A percentile compares a stretch with the other conserved stretches of the same genome.
Conservation (phyloP, 352 stramenopile genomes). For the Phytophthora citricola region DNA sequence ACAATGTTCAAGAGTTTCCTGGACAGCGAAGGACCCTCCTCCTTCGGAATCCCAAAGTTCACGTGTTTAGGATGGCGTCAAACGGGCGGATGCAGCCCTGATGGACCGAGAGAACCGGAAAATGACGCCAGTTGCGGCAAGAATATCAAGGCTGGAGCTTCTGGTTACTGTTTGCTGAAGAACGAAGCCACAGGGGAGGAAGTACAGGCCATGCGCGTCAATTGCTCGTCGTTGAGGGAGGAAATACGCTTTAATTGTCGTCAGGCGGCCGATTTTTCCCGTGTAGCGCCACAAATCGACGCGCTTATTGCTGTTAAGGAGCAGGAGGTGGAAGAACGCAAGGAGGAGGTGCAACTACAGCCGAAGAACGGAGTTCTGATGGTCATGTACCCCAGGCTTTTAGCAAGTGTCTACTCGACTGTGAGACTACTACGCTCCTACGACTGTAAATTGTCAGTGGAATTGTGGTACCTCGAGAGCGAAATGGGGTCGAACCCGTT, state of each 20-base stretch:
- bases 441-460: conserved; percentile 48
- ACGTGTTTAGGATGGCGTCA: conserved; percentile 32
- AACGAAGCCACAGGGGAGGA: conserved; percentile 36
- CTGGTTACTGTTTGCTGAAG: conserved; percentile 26
- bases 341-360: conserved; percentile 1
- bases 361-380: conserved; percentile 48
- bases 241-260: conserved; percentile 49
- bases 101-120: conserved; percentile 23
- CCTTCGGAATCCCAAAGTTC: conserved; percentile 12
- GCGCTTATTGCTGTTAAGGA: conserved; percentile 10
- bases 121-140: conserved; percentile 25
- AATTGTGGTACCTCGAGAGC: conserved; percentile 53
- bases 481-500: conserved; percentile 36
- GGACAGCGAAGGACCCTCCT: conserved; percentile 20
- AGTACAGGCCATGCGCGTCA: conserved; percentile 38
- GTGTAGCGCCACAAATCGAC: conserved; percentile 34
- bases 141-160: conserved; percentile 31
- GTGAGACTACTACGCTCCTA: conserved; percentile 42
- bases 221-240: conserved; percentile 36
- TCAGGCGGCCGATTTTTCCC: conserved; percentile 50
- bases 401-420: conserved; percentile 46
- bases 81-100: conserved; percentile 31
- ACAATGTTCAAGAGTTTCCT: conserved; percentile 24
- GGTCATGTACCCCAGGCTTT: conserved; percentile 54
- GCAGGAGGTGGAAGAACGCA: neutral